Evolutionary conservation across 129 eudicot genomes (phyloP).

Genomic region (Tanacetum coccineum): DNA sequence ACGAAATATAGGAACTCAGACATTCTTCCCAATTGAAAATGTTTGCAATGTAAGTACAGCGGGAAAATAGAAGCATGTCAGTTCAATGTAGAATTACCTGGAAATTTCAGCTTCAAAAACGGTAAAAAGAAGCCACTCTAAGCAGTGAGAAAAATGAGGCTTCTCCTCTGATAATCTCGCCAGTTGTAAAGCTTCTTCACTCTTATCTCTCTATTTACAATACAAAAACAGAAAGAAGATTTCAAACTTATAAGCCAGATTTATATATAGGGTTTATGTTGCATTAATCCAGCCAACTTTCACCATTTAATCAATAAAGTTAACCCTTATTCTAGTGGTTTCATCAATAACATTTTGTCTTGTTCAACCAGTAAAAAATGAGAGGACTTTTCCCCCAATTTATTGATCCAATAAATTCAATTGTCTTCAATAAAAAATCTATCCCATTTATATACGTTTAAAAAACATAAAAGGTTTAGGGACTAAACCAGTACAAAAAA

Average conservation of each 20-base stretch:
- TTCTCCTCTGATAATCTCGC: slow-evolving; percentile 91
- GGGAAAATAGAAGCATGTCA: slow-evolving; percentile 9
- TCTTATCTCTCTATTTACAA: slow-evolving; percentile 75
- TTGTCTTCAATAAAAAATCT: no score
- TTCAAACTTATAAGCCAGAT: slow-evolving; percentile 13
- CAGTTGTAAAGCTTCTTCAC: slow-evolving; percentile 86
- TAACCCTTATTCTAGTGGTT: no score
- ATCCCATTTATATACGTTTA: no score
- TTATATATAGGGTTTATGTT: no score
- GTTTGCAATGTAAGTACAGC: neutral
- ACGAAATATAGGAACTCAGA: slow-evolving; percentile 5
- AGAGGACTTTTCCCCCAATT: no score
- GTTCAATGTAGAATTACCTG: slow-evolving; percentile 42
- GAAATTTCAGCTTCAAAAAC: slow-evolving; percentile 98
- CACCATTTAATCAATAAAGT: no score
- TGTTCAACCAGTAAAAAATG: no score
- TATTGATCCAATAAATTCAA: no score
- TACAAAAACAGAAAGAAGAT: slow-evolving; percentile 9
- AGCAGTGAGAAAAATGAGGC: slow-evolving; percentile 97
- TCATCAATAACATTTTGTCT: no score
- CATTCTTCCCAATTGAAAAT: neutral
- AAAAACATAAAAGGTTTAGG: no score
- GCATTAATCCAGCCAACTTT: no score
- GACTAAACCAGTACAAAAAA: no score
- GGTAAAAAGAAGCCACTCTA: slow-evolving; percentile 99